These are phyloP conservation scores for Lachnellula cervina DNA, from an alignment of 2,329 filamentous ascomycete species.

Conservation along the genomic window DNA sequence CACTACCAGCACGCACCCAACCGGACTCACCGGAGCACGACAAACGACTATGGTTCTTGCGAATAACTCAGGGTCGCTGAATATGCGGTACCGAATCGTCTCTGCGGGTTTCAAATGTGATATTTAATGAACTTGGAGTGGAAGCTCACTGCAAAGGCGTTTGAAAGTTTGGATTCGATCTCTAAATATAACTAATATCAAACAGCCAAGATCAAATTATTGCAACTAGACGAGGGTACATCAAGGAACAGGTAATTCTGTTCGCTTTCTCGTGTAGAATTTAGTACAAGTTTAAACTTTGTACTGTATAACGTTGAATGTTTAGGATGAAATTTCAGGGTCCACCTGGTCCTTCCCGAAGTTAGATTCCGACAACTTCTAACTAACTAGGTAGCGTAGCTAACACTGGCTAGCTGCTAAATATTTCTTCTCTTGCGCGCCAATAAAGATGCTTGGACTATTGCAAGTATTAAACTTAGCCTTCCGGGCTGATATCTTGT, in stretches of 20 bases:
- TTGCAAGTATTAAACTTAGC: neutral
- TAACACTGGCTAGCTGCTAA: too few relatives aligned
- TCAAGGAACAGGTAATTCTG: neutral
- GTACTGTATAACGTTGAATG: neutral
- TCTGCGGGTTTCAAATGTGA: neutral
- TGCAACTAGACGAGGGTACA: neutral
- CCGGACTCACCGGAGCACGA: neutral
- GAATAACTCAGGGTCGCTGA: neutral
- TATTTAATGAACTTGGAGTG: neutral
- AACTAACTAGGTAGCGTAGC: neutral
- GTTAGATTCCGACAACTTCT: neutral
- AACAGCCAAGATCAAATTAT: too few relatives aligned
- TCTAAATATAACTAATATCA: too few relatives aligned
- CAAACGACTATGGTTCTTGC: neutral
- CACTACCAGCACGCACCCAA: neutral
- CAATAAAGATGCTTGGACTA: neutral
- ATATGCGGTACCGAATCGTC: neutral
- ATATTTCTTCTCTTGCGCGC: neutral
- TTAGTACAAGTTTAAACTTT: neutral
- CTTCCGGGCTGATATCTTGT: neutral
- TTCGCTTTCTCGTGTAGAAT: neutral
- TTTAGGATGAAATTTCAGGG: constrained; percentile 1
- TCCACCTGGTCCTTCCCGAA: neutral
- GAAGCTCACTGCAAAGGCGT: neutral
- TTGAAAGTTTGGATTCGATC: neutral